phyloP scores from a whole-genome alignment of 768 basidiomycete genomes.

The Leccinum incarnatum region DNA sequence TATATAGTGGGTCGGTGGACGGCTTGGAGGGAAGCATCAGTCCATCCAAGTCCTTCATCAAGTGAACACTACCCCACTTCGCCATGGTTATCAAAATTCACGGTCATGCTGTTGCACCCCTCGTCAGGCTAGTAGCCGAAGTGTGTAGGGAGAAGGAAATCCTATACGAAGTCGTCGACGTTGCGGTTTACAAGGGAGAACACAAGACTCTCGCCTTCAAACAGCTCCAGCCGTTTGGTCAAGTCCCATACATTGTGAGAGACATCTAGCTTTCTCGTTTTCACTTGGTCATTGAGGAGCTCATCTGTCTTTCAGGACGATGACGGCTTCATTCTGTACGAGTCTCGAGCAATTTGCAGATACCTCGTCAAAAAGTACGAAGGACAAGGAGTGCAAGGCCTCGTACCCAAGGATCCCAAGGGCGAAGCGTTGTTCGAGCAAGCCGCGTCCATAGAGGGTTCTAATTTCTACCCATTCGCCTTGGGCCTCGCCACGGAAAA shows the following conservation, averaged over 20 bases:
- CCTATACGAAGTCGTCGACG: slow-evolving; percentile 34
- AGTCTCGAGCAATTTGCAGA: neutral
- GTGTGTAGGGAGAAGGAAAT: slow-evolving; percentile 40
- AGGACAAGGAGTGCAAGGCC: slow-evolving; percentile 18
- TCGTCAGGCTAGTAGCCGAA: slow-evolving; percentile 39
- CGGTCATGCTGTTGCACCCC: slow-evolving; percentile 36
- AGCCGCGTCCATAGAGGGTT: slow-evolving; percentile 15
- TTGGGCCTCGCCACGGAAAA: slow-evolving; percentile 43
- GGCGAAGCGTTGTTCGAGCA: slow-evolving; percentile 20
- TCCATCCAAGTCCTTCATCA: neutral
- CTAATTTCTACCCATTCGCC: slow-evolving; percentile 50
- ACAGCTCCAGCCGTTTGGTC: slow-evolving; percentile 13
- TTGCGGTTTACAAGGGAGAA: slow-evolving; percentile 10
- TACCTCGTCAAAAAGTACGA: slow-evolving; percentile 32
- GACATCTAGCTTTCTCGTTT: neutral
- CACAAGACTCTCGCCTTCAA: slow-evolving; percentile 5
- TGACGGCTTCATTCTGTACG: neutral
- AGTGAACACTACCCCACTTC: neutral
- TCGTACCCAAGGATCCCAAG: slow-evolving; percentile 17
- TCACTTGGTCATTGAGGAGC: neutral
- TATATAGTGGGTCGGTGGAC: slow-evolving; percentile 2
- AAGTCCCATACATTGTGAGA: slow-evolving; percentile 10
- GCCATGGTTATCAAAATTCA: slow-evolving; percentile 47
- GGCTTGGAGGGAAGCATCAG: neutral
- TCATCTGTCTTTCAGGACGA: neutral